These are phyloP conservation scores for Pelargonium myrrhifolium DNA, from an alignment of 441 rosid species.

Conservation along the genomic window DNA sequence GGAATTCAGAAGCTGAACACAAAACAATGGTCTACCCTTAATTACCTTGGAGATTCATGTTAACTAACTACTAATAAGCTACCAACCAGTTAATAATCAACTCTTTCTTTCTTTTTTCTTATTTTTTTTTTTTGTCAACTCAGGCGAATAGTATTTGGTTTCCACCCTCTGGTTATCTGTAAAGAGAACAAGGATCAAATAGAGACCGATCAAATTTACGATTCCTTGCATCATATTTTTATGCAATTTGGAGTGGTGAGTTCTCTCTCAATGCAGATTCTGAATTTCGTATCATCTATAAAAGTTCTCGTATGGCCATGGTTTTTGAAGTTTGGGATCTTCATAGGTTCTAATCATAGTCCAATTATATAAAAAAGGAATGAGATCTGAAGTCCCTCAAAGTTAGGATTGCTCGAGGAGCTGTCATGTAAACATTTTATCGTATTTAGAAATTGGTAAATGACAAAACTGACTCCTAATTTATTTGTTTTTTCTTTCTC, in stretches of 20 bases:
- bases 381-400: not conserved
- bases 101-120: conserved; percentile 1
- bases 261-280: conserved; percentile 5
- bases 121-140: conserved; percentile 12
- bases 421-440: not conserved
- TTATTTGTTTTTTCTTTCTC: conserved; percentile 16
- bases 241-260: conserved; percentile 66
- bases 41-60: not conserved
- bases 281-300: not conserved
- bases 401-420: not conserved
- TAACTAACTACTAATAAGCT: not conserved
- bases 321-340: not conserved
- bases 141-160: conserved; percentile 64
- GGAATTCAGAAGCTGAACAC: too few relatives aligned
- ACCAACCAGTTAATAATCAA: not conserved
- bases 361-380: not conserved
- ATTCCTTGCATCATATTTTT: conserved; percentile 37
- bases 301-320: not conserved
- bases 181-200: conserved; percentile 22
- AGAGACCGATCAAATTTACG: conserved; percentile 30
- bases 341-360: not conserved
- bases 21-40: too few relatives aligned
- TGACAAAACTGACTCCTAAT: conserved; percentile 4
- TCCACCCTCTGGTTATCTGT: conserved; percentile 38
- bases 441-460: not conserved